Evolutionary conservation across 2,329 filamentous ascomycete genomes (phyloP), one percentile per base, ranked within the genome.

Genomic region (Lachnellula hyalina): DNA sequence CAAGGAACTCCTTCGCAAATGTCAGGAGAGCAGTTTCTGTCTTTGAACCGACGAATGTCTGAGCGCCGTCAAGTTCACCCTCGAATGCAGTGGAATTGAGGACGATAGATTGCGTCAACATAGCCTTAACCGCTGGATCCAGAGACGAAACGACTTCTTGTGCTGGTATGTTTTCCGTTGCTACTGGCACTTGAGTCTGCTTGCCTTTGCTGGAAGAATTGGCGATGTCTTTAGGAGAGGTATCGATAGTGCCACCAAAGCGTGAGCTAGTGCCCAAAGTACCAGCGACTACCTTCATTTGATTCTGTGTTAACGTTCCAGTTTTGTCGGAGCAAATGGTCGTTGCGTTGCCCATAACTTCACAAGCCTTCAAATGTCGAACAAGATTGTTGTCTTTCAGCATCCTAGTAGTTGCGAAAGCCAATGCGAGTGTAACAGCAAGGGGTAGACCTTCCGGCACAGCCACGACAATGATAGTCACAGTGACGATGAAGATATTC

Each of bases 301-400:
- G 83, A 66, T 89, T 89, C 55, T 87, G 85, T 0, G 86, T 90
- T 17, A 90, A 72, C 5, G 86, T 90, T 49, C 86, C 86, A 1
- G 86, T 90, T 71, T 90, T 90, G 69, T 90, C 89, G 4, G 88
- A 91, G 71, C 89, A 93, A 36, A 93, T 86, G 0, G 87, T 87
- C 2, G 83, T 86, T 2, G 82, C 83, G 62, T 87, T 87, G 5
- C 84, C 84, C 84, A 87, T 87, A 3, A 84, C 86, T 68, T 88
- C 85, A 66, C 84, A 87, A 55, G 84, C 84, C 55, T 82, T 78
- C 28, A 88, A 74, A 35, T 85, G 75, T 54, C 84, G 81, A n/a
- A 88, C 85, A 32, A 87, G 72, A 59, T 87, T 87, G 72, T 86
- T 86, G 69, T 87, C 84, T 65, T 84, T 86, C 42, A 86, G 71